Evolutionary conservation across 1,284 basidiomycete species (phyloP), one percentile per base, ranked within the genome.

Genomic region (Boletus mariae): DNA sequence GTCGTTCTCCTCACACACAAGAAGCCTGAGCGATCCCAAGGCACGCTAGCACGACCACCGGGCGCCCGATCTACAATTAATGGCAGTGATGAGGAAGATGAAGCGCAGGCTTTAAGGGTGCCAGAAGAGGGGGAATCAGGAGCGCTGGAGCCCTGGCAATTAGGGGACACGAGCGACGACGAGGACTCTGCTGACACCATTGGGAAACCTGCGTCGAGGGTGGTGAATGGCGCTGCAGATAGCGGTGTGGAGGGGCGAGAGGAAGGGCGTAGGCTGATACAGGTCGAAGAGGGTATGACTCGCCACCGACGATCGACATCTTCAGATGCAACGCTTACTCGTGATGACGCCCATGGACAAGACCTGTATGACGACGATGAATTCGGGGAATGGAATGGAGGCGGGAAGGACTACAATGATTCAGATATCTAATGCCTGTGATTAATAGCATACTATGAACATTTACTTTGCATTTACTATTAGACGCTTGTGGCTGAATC

Each of bases 1-100:
- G 94, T 97, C 40, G 87, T 94, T 29, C 79, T 92, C 5, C 75
- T 93, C 35, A 92, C 90, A 5, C 83, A 87, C 71, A 90, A 92
- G 74, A 92, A 92, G 62, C 90, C 90, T 0, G 89, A 90, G 47
- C 71, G 64, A 46, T 59, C 61, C 1, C 57, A 60, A 53, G 59
- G 51, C 11, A 53, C 54, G 5, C 42, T 57, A 52, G 59, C 54
- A 49, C 55, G 57, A 28, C 34, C 58, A 12, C 43, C 45, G 13
- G 51, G 49, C 41, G 29, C 46, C 42, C 56, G 59, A 26, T 52
- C 66, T 37, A 32, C 55, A 53, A 45, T 57, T 51, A 62, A 61
- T 45, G 53, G 53, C 43, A 54, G 50, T 28, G 45, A 67, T 17
- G 66, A 66, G 12, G 68, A 40, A 23, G 38, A 55, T 4, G 76